Percentiles rank a stretch among this genome's conserved stretches.
phyloP scores from a whole-genome alignment of 2,329 filamentous ascomycete genomes.

The Colletotrichum graminicola region DNA sequence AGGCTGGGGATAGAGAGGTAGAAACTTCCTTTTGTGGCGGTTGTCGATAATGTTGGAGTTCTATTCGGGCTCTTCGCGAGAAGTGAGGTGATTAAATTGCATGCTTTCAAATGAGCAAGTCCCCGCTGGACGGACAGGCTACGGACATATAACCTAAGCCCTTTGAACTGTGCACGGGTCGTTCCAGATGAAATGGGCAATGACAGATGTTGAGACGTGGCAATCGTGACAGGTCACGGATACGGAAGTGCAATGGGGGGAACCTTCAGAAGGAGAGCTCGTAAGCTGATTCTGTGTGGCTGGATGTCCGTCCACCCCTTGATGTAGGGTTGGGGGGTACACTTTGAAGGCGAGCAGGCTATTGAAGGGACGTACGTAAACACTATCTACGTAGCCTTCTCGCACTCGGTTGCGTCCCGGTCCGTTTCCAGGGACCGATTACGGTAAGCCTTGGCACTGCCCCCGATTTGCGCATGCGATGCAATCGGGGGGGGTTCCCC shows the following conservation, averaged over 20 bases:
- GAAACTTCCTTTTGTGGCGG: background rate
- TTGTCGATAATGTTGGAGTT: background rate
- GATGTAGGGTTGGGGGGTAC: too few relatives aligned
- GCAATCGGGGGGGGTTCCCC: constrained; percentile 7
- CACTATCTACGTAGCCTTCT: background rate
- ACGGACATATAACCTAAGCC: constrained; percentile 5
- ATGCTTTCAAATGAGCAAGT: background rate
- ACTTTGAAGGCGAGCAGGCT: background rate
- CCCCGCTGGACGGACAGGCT: background rate
- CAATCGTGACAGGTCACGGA: constrained; percentile 9
- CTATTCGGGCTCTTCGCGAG: too few relatives aligned
- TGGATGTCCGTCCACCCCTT: background rate
- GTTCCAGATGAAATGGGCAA: background rate
- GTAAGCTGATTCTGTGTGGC: background rate
- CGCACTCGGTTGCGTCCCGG: constrained; percentile 23
- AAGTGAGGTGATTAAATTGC: background rate
- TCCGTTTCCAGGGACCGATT: constrained; percentile 12
- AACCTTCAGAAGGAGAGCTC: constrained; percentile 13
- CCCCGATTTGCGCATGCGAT: background rate
- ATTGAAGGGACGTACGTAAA: background rate
- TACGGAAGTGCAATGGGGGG: constrained; percentile 5
- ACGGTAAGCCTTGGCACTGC: background rate
- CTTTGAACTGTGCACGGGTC: constrained; percentile 6
- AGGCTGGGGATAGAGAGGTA: background rate
- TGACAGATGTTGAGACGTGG: constrained; percentile 19